Conservation (phyloP, 306 rosid species). For the Castanea mollissima region DNA sequence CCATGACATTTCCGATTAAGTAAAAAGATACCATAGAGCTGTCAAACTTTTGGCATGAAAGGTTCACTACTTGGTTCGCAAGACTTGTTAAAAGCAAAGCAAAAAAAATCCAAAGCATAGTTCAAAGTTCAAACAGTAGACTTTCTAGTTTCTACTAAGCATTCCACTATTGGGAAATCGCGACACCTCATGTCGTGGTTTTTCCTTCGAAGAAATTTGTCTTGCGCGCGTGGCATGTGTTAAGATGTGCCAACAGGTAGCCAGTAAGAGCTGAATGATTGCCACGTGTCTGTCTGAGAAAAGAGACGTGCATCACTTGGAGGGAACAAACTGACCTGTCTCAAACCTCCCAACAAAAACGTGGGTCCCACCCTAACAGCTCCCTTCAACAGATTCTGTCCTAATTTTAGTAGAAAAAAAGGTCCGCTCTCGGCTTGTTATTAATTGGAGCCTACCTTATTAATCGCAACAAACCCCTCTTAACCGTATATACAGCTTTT, state of each 20-base stretch:
- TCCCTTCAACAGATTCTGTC: constrained; percentile 37
- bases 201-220: background rate
- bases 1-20: too few species aligned
- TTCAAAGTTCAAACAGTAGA: too few species aligned
- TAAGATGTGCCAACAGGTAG: constrained; percentile 5
- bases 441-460: constrained; percentile 5
- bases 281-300: constrained; percentile 17
- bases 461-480: background rate
- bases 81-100: background rate
- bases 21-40: too few species aligned
- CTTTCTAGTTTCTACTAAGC: too few species aligned
- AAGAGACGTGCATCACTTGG: constrained; percentile 16
- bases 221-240: constrained; percentile 33
- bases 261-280: too few species aligned
- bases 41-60: too few species aligned
- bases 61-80: too few species aligned
- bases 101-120: too few species aligned
- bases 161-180: background rate
- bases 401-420: constrained; percentile 14
- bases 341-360: constrained; percentile 34
- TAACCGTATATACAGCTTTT: background rate
- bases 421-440: background rate
- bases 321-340: constrained; percentile 35
- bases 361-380: constrained; percentile 30
- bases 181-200: background rate